These are phyloP conservation scores for Cryptosporidium xiaoi DNA, from an alignment of 169 alveolate genomes.

Conservation along the genomic window DNA sequence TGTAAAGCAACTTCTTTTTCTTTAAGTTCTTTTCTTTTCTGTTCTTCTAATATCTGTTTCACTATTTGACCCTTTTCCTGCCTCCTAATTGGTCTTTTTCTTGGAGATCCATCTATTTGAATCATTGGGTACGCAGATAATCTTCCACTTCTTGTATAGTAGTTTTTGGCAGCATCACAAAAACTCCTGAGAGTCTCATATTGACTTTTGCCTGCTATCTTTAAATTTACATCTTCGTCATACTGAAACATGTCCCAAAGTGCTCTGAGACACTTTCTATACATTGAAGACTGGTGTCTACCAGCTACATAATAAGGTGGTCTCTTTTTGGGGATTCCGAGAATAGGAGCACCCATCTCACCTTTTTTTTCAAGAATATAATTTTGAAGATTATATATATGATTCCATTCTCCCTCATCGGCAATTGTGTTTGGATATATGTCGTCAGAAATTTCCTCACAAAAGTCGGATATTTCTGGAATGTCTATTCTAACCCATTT, in stretches of 20 bases:
- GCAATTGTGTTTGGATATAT: conserved; percentile 47
- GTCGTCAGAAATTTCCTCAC: conserved; percentile 70
- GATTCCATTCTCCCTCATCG: conserved; percentile 44
- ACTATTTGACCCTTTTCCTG: conserved; percentile 17
- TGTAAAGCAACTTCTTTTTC: conserved; percentile 14
- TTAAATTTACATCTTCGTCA: conserved; percentile 59
- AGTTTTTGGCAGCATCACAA: conserved; percentile 72
- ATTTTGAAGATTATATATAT: conserved; percentile 36
- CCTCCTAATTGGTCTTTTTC: not conserved
- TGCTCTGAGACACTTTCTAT: conserved; percentile 70
- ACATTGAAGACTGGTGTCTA: conserved; percentile 67
- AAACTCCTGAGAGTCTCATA: conserved; percentile 71
- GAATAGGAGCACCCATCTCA: conserved; percentile 32
- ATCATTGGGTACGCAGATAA: conserved; percentile 63
- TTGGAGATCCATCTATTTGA: conserved; percentile 31
- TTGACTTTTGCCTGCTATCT: conserved; percentile 58
- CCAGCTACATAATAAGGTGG: conserved; percentile 71
- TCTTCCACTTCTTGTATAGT: conserved; percentile 56
- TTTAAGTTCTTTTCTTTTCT: conserved; percentile 3
- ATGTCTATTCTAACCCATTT: conserved; percentile 37
- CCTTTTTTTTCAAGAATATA: conserved; percentile 53
- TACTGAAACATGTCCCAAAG: conserved; percentile 74
- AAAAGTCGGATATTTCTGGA: conserved; percentile 61
- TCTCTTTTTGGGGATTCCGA: conserved; percentile 49
- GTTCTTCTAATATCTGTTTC: conserved; percentile 21